A percentile compares a stretch with the other conserved stretches of the same genome.
phyloP scores from a whole-genome alignment of 352 stramenopile species.

The Lagenidium giganteum region DNA sequence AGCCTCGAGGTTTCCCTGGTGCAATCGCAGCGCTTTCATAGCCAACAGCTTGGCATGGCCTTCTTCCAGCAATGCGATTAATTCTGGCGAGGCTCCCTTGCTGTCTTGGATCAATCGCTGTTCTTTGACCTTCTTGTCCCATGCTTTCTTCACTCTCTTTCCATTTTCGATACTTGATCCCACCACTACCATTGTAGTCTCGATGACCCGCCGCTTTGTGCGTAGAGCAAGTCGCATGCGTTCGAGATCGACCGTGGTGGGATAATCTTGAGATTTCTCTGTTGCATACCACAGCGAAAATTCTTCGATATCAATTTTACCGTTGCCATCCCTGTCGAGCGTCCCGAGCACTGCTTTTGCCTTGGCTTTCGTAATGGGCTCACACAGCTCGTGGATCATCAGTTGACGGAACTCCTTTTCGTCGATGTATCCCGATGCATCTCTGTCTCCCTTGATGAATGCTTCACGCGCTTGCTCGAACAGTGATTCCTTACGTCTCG shows the following conservation, averaged over 20 bases:
- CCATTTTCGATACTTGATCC: conserved; percentile 8
- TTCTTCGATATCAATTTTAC: conserved; percentile 40
- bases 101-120: conserved; percentile 25
- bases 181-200: conserved; percentile 15
- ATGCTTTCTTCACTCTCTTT: conserved; percentile 15
- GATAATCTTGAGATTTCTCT: conserved; percentile 43
- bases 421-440: conserved; percentile 33
- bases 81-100: conserved; percentile 22
- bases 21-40: conserved; percentile 29
- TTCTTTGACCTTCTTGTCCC: conserved; percentile 14
- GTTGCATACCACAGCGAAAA: conserved; percentile 47
- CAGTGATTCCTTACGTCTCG: conserved; percentile 29
- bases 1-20: conserved; percentile 23
- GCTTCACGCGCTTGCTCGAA: conserved; percentile 21
- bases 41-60: conserved; percentile 27
- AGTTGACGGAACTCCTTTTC: conserved; percentile 27
- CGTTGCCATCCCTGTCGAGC: conserved; percentile 30
- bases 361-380: conserved; percentile 27
- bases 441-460: conserved; percentile 26
- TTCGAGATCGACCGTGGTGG: conserved; percentile 23
- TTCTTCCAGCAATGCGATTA: conserved; percentile 32
- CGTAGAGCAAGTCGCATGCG: conserved; percentile 24
- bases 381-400: conserved; percentile 29
- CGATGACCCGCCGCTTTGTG: conserved; percentile 23
- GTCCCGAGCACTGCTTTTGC: conserved; percentile 24